These are phyloP conservation scores for Anisodus acutangulus DNA, from an alignment of 257 asterid species.

Conservation along the genomic window DNA sequence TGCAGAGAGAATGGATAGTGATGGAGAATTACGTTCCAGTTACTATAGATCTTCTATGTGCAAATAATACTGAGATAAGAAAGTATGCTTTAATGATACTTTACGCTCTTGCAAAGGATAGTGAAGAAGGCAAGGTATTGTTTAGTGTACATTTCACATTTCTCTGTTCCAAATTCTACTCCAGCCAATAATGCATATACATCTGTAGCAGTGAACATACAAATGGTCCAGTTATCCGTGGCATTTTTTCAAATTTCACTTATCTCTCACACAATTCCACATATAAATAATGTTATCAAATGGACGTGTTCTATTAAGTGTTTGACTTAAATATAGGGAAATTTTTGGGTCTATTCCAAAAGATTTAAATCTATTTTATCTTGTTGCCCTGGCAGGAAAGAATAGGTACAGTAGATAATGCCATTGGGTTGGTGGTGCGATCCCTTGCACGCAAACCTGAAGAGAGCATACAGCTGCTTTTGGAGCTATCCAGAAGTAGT, in stretches of 20 bases:
- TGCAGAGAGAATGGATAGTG: constrained; percentile 58
- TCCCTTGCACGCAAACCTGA: constrained; percentile 54
- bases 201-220: not conserved
- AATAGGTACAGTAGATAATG: constrained; percentile 42
- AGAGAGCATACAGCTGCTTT: constrained; percentile 50
- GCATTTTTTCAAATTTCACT: too few species aligned
- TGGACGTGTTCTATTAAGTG: not conserved
- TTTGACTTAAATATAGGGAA: not conserved
- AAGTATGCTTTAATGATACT: constrained; percentile 47
- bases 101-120: constrained; percentile 46
- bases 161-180: not conserved
- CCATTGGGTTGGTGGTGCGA: constrained; percentile 47
- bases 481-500: constrained; percentile 46
- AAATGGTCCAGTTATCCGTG: not conserved
- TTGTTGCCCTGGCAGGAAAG: constrained; percentile 41
- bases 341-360: not conserved
- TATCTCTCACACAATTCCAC: too few species aligned
- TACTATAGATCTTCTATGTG: constrained; percentile 38
- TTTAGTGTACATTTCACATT: not conserved
- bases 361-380: constrained; percentile 3
- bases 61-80: constrained; percentile 37
- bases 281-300: not conserved
- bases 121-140: constrained; percentile 48
- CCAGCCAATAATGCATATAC: not conserved
- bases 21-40: constrained; percentile 53